Evolutionary conservation across 768 basidiomycete species (phyloP).

Genomic region (Pleurotus sapidus): DNA sequence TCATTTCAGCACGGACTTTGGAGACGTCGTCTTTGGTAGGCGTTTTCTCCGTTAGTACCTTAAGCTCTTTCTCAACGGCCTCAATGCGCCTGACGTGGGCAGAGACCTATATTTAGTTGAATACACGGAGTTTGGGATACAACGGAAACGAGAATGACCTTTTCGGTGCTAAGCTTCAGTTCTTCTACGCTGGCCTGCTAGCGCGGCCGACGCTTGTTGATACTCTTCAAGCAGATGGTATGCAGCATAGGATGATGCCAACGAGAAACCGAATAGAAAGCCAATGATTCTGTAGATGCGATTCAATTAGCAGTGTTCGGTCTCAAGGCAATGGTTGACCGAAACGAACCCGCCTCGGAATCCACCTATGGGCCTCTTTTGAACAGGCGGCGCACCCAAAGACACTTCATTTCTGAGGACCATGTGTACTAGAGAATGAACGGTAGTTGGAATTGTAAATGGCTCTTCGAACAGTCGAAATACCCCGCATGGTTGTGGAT

Average conservation of each 20-base stretch:
- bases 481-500: slow-evolving; percentile 32
- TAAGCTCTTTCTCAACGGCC: slow-evolving; percentile 86
- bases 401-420: slow-evolving; percentile 43
- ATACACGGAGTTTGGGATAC: neutral
- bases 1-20: slow-evolving; percentile 73
- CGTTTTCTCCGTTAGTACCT: slow-evolving; percentile 61
- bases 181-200: slow-evolving; percentile 89
- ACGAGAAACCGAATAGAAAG: slow-evolving; percentile 86
- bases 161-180: slow-evolving; percentile 77
- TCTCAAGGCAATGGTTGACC: slow-evolving; percentile 1
- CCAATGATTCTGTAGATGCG: slow-evolving; percentile 61
- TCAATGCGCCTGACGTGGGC: slow-evolving; percentile 83
- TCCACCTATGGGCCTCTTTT: slow-evolving; percentile 76
- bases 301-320: slow-evolving; percentile 8
- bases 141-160: slow-evolving; percentile 39
- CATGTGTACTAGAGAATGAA: slow-evolving; percentile 39
- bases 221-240: slow-evolving; percentile 91
- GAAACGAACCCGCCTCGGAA: slow-evolving; percentile 56
- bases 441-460: slow-evolving; percentile 22
- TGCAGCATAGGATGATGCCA: slow-evolving; percentile 83
- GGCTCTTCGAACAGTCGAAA: slow-evolving; percentile 15
- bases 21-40: slow-evolving; percentile 81
- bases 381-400: slow-evolving; percentile 49
- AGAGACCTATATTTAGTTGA: slow-evolving; percentile 51
- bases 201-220: slow-evolving; percentile 79